phyloP scores from a whole-genome alignment of 2,329 filamentous ascomycete species.

The Hirsutella minnesotensis region DNA sequence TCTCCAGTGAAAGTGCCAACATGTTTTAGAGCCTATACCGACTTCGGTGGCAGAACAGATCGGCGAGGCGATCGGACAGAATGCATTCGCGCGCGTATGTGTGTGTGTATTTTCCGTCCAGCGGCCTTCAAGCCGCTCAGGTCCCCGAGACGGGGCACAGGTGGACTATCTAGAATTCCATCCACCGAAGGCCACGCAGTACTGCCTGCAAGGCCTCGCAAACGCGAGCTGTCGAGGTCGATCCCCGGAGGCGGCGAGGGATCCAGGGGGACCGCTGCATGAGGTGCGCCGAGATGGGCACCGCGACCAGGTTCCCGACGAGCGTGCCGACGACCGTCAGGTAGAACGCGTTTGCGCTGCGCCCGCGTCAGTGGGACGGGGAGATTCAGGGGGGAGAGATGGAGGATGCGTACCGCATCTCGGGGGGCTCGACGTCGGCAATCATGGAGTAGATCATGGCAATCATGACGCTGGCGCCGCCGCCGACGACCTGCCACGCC shows the following conservation, averaged over 20 bases:
- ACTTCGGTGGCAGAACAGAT: no score
- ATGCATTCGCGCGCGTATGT: no score
- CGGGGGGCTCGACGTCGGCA: slow-evolving; percentile 3
- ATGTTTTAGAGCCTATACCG: no score
- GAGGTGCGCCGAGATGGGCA: slow-evolving; percentile 1
- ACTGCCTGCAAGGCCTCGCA: no score
- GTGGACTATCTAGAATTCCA: no score
- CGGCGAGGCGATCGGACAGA: no score
- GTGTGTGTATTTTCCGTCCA: no score
- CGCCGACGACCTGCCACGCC: slow-evolving; percentile 4
- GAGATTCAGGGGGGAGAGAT: neutral
- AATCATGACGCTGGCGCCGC: slow-evolving; percentile 4
- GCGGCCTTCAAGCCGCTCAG: no score
- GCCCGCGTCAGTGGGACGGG: neutral
- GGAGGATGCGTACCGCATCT: slow-evolving; percentile 1
- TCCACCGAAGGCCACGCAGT: no score
- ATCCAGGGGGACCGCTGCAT: slow-evolving; percentile 1
- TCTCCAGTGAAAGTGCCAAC: no score
- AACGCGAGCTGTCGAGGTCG: neutral
- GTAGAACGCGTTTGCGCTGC: slow-evolving; percentile 2
- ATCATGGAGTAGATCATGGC: slow-evolving; percentile 6
- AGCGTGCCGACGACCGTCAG: slow-evolving; percentile 1
- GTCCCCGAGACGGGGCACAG: no score
- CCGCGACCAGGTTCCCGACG: neutral
- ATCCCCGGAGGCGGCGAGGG: neutral